Evolutionary conservation across 176 grass and related monocot species (phyloP), one percentile per base, ranked within the genome.

Genomic region (Pharus latifolius): DNA sequence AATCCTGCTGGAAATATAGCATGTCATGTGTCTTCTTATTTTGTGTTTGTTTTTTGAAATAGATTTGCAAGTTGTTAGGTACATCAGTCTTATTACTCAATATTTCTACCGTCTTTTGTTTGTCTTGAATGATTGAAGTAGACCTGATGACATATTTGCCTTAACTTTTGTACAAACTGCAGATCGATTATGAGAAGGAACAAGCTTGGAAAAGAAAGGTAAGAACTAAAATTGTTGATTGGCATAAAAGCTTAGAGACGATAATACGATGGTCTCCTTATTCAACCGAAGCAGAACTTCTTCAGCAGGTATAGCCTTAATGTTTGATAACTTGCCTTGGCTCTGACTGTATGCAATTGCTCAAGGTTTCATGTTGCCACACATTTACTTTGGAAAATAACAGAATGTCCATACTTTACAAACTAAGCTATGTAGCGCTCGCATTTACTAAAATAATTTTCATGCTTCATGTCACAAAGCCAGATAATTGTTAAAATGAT

Each of bases 181-280:
- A 99, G 95, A 68, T 99, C 79, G 84, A 99, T 86, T 99, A 91
- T 73, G 81, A 99, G 72, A 84, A 88, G 22, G 77, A 79, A 62
- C 41, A 86, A 48, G 72, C 37, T 47, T 99, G 95, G 95, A 84
- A 83, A 80, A 93, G 73, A 73, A 79, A 79, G 31, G 14, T 40
- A 23, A 69, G 82, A 50, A 84, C 72, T 61, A 79, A 81, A 67
- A 60, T 57, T 28, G 30, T 28, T 75, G 95, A 91, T 88, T 99
- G 87, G 95, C 72, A 78, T 72, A 84, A 78, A 75, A 88, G 88
- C 72, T 78, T 99, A 47, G 84, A 69, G 2, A 88, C 87, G 24
- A 84, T 99, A 34, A 35, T 84, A 29, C 24, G 79, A 67, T 99
- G 95, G 95, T 94, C 95, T 16, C 95, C 95, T 15, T 99, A 91